Percentiles rank a stretch among this genome's conserved stretches.
Conservation (phyloP, 2,329 filamentous ascomycete species). For the Monosporascus sp. region DNA sequence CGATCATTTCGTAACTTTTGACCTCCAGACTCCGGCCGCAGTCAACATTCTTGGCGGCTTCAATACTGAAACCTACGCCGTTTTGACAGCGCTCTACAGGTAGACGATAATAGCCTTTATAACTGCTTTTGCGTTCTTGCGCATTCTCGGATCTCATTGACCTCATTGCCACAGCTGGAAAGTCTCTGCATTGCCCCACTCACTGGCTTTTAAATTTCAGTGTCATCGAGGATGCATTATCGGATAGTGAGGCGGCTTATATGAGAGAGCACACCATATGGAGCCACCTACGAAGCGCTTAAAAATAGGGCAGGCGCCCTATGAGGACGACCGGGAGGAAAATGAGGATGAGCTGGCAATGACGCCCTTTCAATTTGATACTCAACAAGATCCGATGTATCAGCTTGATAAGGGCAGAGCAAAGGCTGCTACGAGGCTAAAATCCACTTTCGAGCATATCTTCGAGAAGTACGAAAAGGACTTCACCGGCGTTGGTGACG, state of each 20-base stretch:
- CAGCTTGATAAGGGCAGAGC: slow-evolving; percentile 58
- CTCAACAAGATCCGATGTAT: slow-evolving; percentile 45
- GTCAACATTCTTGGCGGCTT: not conserved
- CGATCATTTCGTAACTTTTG: not conserved
- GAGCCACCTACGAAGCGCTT: slow-evolving; percentile 56
- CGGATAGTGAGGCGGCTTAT: too few species aligned
- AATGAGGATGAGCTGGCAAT: slow-evolving; percentile 43
- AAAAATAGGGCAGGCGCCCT: slow-evolving; percentile 42
- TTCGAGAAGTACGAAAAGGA: slow-evolving; percentile 84
- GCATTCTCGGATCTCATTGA: too few species aligned
- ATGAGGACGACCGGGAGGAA: slow-evolving; percentile 31
- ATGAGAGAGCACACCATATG: slow-evolving; percentile 32
- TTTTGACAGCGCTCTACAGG: too few species aligned
- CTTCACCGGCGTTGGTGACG: slow-evolving; percentile 78
- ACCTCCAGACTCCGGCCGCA: not conserved
- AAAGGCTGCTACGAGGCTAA: slow-evolving; percentile 65
- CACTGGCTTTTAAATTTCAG: too few species aligned
- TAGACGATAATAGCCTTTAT: too few species aligned
- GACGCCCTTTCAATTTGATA: slow-evolving; percentile 41
- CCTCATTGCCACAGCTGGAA: too few species aligned
- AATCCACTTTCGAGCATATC: slow-evolving; percentile 80
- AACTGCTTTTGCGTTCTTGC: too few species aligned
- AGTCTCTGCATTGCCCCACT: too few species aligned
- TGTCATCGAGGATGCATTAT: too few species aligned
- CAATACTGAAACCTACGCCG: too few species aligned